Percentiles rank a stretch among this genome's conserved stretches.
These are phyloP conservation scores for Metroxylon sagu DNA, from an alignment of 176 grass and related monocot genomes.

Conservation along the genomic window DNA sequence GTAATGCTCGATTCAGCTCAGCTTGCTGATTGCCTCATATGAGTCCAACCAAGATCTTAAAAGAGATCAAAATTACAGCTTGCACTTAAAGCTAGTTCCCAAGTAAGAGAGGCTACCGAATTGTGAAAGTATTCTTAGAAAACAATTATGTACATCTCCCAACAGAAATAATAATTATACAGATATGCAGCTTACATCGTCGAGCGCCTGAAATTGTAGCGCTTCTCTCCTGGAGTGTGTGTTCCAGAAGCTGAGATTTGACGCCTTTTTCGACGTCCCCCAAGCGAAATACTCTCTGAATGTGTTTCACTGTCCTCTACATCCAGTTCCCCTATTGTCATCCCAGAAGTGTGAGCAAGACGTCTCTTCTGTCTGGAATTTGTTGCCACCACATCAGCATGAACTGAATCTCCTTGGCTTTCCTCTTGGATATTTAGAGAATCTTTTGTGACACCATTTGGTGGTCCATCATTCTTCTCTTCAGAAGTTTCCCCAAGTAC, in stretches of 20 bases:
- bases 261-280: conserved; percentile 61
- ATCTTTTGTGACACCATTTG: conserved; percentile 3
- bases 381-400: background rate
- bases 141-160: no score
- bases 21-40: no score
- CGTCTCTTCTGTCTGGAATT: conserved; percentile 48
- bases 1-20: no score
- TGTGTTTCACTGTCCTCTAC: conserved; percentile 53
- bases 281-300: conserved; percentile 80
- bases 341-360: conserved; percentile 28
- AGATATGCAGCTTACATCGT: conserved; percentile 42
- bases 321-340: conserved; percentile 43
- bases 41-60: no score
- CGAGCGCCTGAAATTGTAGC: conserved; percentile 73
- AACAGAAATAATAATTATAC: no score
- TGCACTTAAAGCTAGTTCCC: no score
- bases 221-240: conserved; percentile 43
- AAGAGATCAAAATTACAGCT: no score
- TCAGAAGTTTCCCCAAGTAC: conserved; percentile 41
- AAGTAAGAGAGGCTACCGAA: no score
- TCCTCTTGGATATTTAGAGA: conserved; percentile 11
- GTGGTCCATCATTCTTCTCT: conserved; percentile 36
- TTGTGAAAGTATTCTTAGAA: no score
- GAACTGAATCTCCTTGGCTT: conserved; percentile 28
- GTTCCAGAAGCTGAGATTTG: conserved; percentile 32